phyloP scores from a whole-genome alignment of 169 alveolate genomes.

The Cyclospora cayetanensis region DNA sequence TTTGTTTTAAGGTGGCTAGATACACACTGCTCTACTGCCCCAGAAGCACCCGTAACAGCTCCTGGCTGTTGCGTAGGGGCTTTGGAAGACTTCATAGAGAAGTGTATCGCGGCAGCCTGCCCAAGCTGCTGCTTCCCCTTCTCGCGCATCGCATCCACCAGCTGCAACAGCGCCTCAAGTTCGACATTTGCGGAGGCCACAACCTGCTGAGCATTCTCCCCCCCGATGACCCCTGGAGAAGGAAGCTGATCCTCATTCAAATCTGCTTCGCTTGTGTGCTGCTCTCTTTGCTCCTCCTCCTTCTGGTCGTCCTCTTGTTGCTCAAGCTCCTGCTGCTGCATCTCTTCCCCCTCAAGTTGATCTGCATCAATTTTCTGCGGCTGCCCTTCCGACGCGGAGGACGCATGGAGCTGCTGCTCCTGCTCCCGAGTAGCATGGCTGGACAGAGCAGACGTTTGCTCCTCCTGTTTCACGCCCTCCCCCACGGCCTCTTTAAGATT shows the following conservation, averaged over 20 bases:
- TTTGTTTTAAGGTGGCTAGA: neutral
- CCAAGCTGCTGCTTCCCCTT: slow-evolving; percentile 10
- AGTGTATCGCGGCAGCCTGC: slow-evolving; percentile 6
- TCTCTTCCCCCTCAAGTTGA: neutral
- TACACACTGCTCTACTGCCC: neutral
- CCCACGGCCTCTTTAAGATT: neutral
- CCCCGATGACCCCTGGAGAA: neutral
- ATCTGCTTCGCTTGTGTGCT: neutral
- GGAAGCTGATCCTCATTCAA: neutral
- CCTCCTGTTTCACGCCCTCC: neutral
- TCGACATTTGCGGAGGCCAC: neutral
- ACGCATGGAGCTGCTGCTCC: neutral
- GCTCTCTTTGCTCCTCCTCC: neutral
- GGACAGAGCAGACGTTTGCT: too few relatives aligned
- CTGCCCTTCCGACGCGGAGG: neutral
- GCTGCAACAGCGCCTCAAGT: neutral
- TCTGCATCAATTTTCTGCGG: neutral
- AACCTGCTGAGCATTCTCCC: neutral
- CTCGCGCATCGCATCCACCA: neutral
- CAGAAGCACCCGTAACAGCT: neutral
- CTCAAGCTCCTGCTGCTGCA: neutral
- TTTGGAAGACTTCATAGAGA: neutral
- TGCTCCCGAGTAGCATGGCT: too few relatives aligned
- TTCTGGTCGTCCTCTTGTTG: neutral
- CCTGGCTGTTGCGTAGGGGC: neutral